Evolutionary conservation across 257 asterid species (phyloP), one percentile per base, ranked within the genome.

Genomic region (Capsicum rhomboideum): DNA sequence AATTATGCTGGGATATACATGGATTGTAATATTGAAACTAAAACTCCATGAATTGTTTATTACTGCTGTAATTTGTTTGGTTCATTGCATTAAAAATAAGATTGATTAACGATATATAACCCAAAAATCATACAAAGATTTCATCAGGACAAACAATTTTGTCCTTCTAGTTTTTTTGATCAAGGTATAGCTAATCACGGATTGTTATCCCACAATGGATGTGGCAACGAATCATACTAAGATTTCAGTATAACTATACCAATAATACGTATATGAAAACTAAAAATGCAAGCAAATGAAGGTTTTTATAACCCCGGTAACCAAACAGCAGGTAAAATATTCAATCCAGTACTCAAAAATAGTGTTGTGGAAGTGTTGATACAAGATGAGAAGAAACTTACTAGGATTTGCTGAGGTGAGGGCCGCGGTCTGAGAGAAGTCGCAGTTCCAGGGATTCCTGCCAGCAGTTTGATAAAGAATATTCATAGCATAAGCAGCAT

Each of bases 401-500:
- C 99, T 92, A 86, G 97, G 98, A 92, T 90, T 89, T 79, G 90
- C 46, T 69, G 87, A 13, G 18, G 96, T 86, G 87, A 95, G 66
- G 14, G 90, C 20, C 56, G 97, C 93, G 4, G 95, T 95, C 87
- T 92, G 92, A 87, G 56, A 11, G 93, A 94, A 95, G 87, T 92
- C 92, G 85, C 98, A 92, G 87, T 87, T 89, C 96, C 97, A 89
- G 4, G 91, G 87, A 88, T 90, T 92, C 96, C 93, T 92, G 92
- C 95, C 92, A 89, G 93, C 86, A 83, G 94, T 88, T 92, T 93
- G 99, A 89, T 91, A 95, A 58, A 92, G 88, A 58, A 92, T 90
- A 91, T 93, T 94, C 95, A 92, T 92, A 82, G 97, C 98, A 83
- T 91, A 96, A 87, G 97, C 92, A 74, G 99, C 96, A 63, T 92